These are phyloP conservation scores for Marasmius tenuissimus DNA, from an alignment of 1,284 basidiomycete genomes.

Conservation along the genomic window DNA sequence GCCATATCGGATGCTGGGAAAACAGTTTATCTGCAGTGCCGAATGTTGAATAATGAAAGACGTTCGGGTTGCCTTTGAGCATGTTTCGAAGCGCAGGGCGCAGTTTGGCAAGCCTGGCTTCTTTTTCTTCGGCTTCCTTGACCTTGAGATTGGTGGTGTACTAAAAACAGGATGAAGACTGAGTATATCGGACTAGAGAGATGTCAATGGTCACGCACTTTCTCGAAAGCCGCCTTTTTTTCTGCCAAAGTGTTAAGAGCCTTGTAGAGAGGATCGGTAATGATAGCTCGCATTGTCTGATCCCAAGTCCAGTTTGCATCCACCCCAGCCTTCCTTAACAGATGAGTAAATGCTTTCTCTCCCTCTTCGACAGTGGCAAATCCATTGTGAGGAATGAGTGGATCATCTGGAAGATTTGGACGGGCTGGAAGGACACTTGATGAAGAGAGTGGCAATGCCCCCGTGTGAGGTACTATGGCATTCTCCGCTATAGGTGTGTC, in stretches of 20 bases:
- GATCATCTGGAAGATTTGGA: conserved; percentile 80
- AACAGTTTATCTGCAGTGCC: conserved; percentile 83
- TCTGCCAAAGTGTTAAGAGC: conserved; percentile 91
- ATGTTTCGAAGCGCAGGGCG: conserved; percentile 83
- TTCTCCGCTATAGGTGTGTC: conserved; percentile 39
- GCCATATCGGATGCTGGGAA: conserved; percentile 84
- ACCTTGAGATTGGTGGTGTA: conserved; percentile 66
- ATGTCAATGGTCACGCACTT: conserved; percentile 49
- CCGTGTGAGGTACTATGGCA: conserved; percentile 50
- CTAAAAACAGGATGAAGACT: conserved; percentile 37
- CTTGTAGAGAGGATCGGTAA: conserved; percentile 97
- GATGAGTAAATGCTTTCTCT: conserved; percentile 90
- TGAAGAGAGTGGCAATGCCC: conserved; percentile 56
- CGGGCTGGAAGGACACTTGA: conserved; percentile 66
- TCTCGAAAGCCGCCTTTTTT: conserved; percentile 92
- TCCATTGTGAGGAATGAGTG: conserved; percentile 84
- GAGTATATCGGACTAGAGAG: not conserved
- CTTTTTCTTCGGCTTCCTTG: conserved; percentile 75
- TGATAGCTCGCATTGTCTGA: conserved; percentile 94
- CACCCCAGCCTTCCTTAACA: conserved; percentile 86
- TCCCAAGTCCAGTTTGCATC: conserved; percentile 97
- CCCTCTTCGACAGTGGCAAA: conserved; percentile 87
- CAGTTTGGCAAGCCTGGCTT: conserved; percentile 77
- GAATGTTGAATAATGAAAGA: conserved; percentile 89
- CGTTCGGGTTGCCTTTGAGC: conserved; percentile 80